Percentiles rank a stretch among this genome's conserved stretches.
Conservation (phyloP, 1,284 basidiomycete species). For the Cryptococcus jaspeensis region DNA sequence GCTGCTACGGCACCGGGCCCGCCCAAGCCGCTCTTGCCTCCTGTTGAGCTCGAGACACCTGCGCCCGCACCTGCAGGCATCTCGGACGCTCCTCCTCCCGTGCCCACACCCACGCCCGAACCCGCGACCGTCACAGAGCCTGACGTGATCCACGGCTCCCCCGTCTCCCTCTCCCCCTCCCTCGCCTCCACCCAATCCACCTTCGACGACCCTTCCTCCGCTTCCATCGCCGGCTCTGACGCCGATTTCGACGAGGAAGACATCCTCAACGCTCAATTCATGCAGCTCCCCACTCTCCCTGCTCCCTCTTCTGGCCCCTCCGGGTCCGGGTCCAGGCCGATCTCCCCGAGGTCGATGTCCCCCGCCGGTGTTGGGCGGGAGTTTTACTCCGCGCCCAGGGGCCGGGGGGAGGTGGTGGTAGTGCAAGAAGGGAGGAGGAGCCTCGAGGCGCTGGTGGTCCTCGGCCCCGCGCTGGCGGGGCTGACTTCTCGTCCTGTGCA, state of each 20-base stretch:
- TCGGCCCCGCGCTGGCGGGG: neutral
- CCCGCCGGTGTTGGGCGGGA: no score
- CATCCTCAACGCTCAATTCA: slow-evolving; percentile 19
- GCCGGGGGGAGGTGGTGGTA: slow-evolving; percentile 11
- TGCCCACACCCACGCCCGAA: neutral
- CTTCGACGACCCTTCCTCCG: slow-evolving; percentile 1
- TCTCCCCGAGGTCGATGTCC: no score
- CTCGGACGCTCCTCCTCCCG: neutral
- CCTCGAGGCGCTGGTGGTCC: slow-evolving; percentile 15
- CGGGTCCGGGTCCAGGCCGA: no score
- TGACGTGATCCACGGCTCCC: neutral
- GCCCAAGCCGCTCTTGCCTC: neutral
- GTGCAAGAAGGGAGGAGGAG: slow-evolving; percentile 11
- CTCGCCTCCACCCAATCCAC: neutral
- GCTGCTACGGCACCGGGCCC: neutral
- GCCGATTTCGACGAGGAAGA: slow-evolving; percentile 12
- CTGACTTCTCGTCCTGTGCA: neutral
- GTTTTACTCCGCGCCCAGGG: slow-evolving; percentile 9
- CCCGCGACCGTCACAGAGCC: neutral
- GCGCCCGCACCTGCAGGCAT: neutral
- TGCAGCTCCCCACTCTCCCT: slow-evolving; percentile 20
- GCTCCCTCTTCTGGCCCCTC: slow-evolving; percentile 5
- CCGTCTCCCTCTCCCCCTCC: neutral
- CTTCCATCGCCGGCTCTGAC: neutral
- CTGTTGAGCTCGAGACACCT: neutral